These are phyloP conservation scores for Garcia nutans DNA, from an alignment of 345 rosid genomes.

Conservation along the genomic window DNA sequence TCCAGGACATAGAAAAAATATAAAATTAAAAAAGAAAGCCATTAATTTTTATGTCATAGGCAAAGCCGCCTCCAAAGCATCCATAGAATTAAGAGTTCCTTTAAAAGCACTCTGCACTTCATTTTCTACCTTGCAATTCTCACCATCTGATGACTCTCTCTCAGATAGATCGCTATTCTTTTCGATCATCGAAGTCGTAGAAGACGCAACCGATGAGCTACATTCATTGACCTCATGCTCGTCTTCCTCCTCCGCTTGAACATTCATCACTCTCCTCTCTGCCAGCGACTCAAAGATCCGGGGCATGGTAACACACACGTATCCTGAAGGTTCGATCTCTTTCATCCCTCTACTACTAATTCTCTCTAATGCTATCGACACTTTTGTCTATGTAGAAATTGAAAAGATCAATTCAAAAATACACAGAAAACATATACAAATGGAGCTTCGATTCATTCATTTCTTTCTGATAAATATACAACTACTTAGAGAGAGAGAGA, in stretches of 20 bases:
- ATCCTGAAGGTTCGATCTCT: slow-evolving; percentile 11
- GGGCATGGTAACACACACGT: background rate
- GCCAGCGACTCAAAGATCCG: slow-evolving; percentile 16
- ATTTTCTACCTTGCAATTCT: slow-evolving; percentile 19
- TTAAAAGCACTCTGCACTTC: slow-evolving; percentile 32
- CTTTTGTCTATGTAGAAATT: too few species aligned
- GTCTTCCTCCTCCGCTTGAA: too few species aligned
- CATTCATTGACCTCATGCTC: slow-evolving; percentile 20
- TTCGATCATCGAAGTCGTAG: slow-evolving; percentile 26
- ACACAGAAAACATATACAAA: background rate
- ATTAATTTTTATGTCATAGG: slow-evolving; percentile 23
- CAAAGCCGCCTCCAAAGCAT: slow-evolving; percentile 24
- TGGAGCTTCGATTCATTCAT: background rate
- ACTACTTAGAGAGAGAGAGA: background rate
- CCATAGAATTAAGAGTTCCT: slow-evolving; percentile 27
- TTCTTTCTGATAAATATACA: background rate
- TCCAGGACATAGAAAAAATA: background rate
- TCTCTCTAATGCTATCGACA: slow-evolving; percentile 6
- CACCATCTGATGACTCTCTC: slow-evolving; percentile 9
- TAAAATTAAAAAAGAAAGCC: background rate
- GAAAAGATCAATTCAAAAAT: background rate
- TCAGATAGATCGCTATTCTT: slow-evolving; percentile 28
- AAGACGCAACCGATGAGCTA: slow-evolving; percentile 21
- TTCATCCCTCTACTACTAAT: background rate
- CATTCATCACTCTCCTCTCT: too few species aligned